Base-by-base conservation (phyloP, 1,139 yeast species). In the Debaryomycetaceae sp. region DNA sequence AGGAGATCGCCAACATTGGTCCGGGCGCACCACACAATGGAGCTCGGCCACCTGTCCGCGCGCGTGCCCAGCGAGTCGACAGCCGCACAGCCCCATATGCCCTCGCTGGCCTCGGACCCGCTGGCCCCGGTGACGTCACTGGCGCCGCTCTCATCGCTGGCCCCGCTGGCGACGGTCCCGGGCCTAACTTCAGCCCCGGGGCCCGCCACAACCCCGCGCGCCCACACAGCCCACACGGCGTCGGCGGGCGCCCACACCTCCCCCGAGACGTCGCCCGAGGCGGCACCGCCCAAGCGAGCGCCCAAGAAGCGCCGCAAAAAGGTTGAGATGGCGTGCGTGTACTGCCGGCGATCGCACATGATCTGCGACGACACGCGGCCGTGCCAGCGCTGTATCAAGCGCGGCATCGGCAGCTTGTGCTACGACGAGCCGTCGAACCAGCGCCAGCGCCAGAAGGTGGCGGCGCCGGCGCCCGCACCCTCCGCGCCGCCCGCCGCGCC, bases 291-390 rank as follows among this genome's bases (percentile, higher is more conserved):
- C 23, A 37, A 36, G 27, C 43, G 58, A 39, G 51, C 71, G 33
- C 72, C 74, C 53, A n/a, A n/a, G n/a, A n/a, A n/a, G n/a, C n/a
- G n/a, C n/a, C n/a, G n/a, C n/a, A 75, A 75, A 56, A 78, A 74
- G 48, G 79, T 75, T 18, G 75, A 64, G 18, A 63, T 71, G 36
- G 96, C 97, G 0, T 89, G 97, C 60, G 84, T 89, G 2, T 89
- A 85, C 51, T 89, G 97, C 50, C 72, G 96, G 29, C 65, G 97
- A 29, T 85, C 96, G 1, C 97, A 89, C 53, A 86, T 89, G 93
- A 84, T 88, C 19, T 89, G 97, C 58, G 96, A 88, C 51, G 82
- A 78, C 25, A 64, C 76, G 10, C 65, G 96, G 36, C 97, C 97
- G 2, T 89, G 97, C 52, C 75, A 79, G 32, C 63, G 96, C 32